phyloP scores from a whole-genome alignment of 345 rosid species.

The Raphanus raphanistrum region DNA sequence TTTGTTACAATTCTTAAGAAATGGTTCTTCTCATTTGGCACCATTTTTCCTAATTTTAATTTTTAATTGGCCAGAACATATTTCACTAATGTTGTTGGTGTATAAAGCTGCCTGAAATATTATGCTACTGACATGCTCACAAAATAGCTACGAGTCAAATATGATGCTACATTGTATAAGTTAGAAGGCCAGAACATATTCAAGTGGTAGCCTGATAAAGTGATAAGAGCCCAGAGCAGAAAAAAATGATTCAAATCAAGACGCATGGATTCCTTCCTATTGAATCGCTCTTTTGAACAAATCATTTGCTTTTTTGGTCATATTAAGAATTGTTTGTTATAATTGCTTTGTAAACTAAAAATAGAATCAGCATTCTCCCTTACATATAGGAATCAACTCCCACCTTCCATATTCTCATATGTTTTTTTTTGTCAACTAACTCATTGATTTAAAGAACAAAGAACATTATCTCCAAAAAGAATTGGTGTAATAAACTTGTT shows the following conservation, averaged over 20 bases:
- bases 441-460: not conserved
- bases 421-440: not conserved
- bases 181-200: not conserved
- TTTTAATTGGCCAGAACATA: too few relatives aligned
- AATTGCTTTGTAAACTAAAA: not conserved
- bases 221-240: too few relatives aligned
- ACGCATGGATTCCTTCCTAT: not conserved
- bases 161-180: not conserved
- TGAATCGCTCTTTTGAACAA: not conserved
- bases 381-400: not conserved
- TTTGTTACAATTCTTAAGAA: too few relatives aligned
- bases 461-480: not conserved
- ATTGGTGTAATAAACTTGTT: not conserved
- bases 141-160: too few relatives aligned
- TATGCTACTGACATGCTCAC: too few relatives aligned
- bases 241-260: not conserved
- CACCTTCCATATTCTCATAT: slow-evolving; percentile 4
- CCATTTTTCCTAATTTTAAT: too few relatives aligned
- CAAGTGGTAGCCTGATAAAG: not conserved
- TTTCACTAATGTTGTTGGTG: too few relatives aligned
- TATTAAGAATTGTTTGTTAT: not conserved
- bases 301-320: not conserved
- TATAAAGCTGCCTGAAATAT: too few relatives aligned
- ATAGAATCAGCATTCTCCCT: not conserved
- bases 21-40: too few relatives aligned